Evolutionary conservation across 805 yeast species (phyloP).

Genomic region (Alloascoidea hylecoeti): DNA sequence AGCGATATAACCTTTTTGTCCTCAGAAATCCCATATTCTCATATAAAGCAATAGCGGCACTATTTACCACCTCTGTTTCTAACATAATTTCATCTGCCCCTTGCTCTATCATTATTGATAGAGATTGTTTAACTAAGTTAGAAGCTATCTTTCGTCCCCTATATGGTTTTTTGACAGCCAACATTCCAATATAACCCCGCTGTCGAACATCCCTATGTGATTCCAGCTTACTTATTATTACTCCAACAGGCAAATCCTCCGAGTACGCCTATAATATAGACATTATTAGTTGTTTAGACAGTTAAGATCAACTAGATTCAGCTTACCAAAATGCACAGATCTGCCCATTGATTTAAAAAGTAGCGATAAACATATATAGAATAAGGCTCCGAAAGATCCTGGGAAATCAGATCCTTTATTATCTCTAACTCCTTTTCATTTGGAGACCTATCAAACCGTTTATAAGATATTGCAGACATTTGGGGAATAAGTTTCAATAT

Average conservation of each 20-base stretch:
- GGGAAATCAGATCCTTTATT: constrained; percentile 4
- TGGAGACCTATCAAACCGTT: neutral
- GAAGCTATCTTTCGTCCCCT: constrained; percentile 81
- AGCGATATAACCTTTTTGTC: constrained; percentile 65
- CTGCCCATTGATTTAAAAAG: constrained; percentile 86
- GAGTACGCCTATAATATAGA: constrained; percentile 24
- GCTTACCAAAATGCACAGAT: constrained; percentile 47
- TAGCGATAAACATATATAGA: constrained; percentile 87
- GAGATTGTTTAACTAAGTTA: constrained; percentile 43
- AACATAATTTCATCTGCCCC: constrained; percentile 83
- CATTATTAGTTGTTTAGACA: too few species aligned
- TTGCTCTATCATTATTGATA: constrained; percentile 47
- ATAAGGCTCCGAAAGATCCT: constrained; percentile 83
- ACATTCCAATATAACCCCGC: constrained; percentile 94
- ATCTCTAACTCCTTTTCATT: constrained; percentile 3
- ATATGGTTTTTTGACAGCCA: constrained; percentile 61
- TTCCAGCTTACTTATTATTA: constrained; percentile 71
- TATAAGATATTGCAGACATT: neutral
- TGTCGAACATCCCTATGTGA: constrained; percentile 56
- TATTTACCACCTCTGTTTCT: constrained; percentile 82
- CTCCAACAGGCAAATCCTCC: constrained; percentile 38
- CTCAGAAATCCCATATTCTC: constrained; percentile 67
- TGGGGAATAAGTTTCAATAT: neutral
- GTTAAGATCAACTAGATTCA: constrained; percentile 5
- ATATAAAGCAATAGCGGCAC: constrained; percentile 53